These are phyloP conservation scores for Eucalyptus coolabah DNA, from an alignment of 345 rosid genomes.

Conservation along the genomic window DNA sequence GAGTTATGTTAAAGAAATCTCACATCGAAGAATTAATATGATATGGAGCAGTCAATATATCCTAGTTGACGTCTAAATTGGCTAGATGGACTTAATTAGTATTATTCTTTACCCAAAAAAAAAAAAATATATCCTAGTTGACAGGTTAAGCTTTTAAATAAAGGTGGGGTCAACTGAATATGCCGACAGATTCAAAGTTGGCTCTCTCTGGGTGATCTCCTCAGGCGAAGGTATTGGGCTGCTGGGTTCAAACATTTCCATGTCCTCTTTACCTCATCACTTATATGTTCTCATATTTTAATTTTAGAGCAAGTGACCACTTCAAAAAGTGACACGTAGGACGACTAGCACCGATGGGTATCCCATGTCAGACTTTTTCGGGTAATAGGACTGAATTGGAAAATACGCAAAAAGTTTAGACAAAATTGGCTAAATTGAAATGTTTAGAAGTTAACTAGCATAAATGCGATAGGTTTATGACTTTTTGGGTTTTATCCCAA, in stretches of 20 bases:
- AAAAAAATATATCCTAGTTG: too few relatives aligned
- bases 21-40: fast-evolving
- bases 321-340: fast-evolving
- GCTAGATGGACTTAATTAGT: too few relatives aligned
- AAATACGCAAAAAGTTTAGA: too few relatives aligned
- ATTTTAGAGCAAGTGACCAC: too few relatives aligned
- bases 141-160: too few relatives aligned
- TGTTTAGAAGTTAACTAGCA: too few relatives aligned
- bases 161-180: fast-evolving
- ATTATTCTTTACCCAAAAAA: too few relatives aligned
- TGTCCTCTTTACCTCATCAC: fast-evolving
- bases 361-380: fast-evolving
- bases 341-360: fast-evolving
- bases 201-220: too few relatives aligned
- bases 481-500: too few relatives aligned
- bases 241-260: fast-evolving
- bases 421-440: fast-evolving
- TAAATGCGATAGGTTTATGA: fast-evolving
- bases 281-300: too few relatives aligned
- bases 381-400: too few relatives aligned
- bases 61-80: fast-evolving
- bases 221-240: fast-evolving
- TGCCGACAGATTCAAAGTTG: fast-evolving
- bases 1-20: too few relatives aligned
- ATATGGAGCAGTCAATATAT: fast-evolving